Base-by-base conservation (phyloP, 2,329 filamentous ascomycete species). In the Colletotrichum somersetense region DNA sequence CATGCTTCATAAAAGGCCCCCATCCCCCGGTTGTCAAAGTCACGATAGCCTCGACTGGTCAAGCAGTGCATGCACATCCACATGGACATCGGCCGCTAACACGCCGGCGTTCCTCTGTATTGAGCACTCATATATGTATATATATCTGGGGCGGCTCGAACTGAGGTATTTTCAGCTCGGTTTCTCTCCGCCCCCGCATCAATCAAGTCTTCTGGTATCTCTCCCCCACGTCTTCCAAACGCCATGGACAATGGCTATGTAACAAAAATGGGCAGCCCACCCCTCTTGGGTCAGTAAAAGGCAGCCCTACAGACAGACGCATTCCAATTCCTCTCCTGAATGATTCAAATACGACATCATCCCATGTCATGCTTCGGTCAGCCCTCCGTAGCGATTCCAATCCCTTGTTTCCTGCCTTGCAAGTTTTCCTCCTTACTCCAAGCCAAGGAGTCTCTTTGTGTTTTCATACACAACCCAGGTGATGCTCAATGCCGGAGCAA, bases 391-490 rank as follows among this genome's bases (percentile, higher is more conserved):
- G n/a, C 59, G 18, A 66, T 38, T 44, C 48, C 66, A 56, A n/a
- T 35, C 30, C 38, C 56, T 26, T n/a, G 5, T 46, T 50, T 71
- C 68, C 67, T 30, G 38, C 30, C n/a, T 71, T 38, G 23, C 52
- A 52, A 58, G 20, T 12, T 48, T 12, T 53, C 26, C 58, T 48
- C 61, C 26, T 77, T 79, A 86, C 75, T 86, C 85, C 76, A 91
- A 78, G 18, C 85, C 81, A 75, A 97, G 85, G 44, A 93, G 80
- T 77, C 87, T 89, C 86, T 97, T 97, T 67, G 93, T 91, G 79
- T 96, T 96, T 83, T 97, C 95, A 79, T 97, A 97, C 73, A 96
- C 93, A 78, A 97, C 90, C 86, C 96, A 97, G 66, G 94, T 95
- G 80, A 99, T 98, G 77, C 95, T 97, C 66, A 99, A 92, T 40